Evolutionary conservation across 495 filamentous ascomycete species (phyloP).

Genomic region (Paragyromitra xinjiangensis): DNA sequence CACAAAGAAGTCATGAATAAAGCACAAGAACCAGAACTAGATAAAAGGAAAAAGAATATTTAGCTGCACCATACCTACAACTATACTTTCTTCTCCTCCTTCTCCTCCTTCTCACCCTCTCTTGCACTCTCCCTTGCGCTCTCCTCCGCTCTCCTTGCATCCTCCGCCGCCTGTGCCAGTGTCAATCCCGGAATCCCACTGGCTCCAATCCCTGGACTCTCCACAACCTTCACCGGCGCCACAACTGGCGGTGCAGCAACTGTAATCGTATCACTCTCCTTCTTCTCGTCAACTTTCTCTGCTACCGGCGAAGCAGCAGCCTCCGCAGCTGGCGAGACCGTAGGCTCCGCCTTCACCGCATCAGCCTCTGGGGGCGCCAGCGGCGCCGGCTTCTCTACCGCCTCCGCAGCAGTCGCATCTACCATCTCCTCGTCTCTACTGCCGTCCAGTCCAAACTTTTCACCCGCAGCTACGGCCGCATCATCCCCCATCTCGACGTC

Average conservation of each 20-base stretch:
- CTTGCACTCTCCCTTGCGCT: conserved; percentile 12
- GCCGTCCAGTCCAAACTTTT: conserved; percentile 60
- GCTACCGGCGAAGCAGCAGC: conserved; percentile 1
- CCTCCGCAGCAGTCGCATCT: conserved; percentile 32
- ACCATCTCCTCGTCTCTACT: conserved; percentile 57
- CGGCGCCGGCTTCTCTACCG: neutral
- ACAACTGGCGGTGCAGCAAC: conserved; percentile 10
- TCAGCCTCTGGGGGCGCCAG: conserved; percentile 14
- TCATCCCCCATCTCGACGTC: conserved; percentile 74
- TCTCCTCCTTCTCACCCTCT: conserved; percentile 3
- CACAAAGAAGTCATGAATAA: neutral
- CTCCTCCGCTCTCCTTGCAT: conserved; percentile 37
- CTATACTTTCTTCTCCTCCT: conserved; percentile 39
- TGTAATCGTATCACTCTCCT: conserved; percentile 25
- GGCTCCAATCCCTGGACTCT: conserved; percentile 17
- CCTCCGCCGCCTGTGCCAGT: conserved; percentile 42
- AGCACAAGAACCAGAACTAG: neutral
- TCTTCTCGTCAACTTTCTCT: conserved; percentile 32
- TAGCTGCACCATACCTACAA: conserved; percentile 3
- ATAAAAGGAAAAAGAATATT: neutral
- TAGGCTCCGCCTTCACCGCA: conserved; percentile 28
- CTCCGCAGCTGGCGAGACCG: conserved; percentile 10
- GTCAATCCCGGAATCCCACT: conserved; percentile 37
- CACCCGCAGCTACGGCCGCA: conserved; percentile 49
- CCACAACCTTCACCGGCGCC: conserved; percentile 9